Evolutionary conservation across 2,329 filamentous ascomycete species (phyloP), one percentile per base, ranked within the genome.

Genomic region (Xylariaceae sp.): DNA sequence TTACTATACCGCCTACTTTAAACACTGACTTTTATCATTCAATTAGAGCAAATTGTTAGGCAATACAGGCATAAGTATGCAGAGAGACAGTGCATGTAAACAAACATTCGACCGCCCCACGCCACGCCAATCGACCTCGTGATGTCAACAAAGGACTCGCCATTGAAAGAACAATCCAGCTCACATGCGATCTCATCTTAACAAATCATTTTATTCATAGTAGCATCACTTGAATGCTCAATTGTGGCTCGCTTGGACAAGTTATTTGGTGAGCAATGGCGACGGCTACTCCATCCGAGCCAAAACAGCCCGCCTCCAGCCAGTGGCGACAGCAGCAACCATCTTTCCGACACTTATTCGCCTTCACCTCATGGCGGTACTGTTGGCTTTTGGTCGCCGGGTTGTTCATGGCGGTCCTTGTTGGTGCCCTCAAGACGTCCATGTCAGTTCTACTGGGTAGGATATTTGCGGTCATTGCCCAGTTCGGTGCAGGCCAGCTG

Each of bases 371-470:
- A n/a, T 77, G 71, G 60, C 73, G 75, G 13, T 87, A 96, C 65
- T 58, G 80, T 0, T 72, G 75, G 1, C 67, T 82, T 3, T 69
- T 93, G 1, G 40, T 75, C 9, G 64, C 77, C 2, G 88, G 85
- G 1, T 43, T 88, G 0, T 9, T 80, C 3, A 74, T 83, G 1
- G 82, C 89, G 0, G 67, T 84, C 3, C 62, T 82, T 2, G 79
- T 84, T 7, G 89, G 88, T 1, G 78, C 81, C 0, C 74, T 86
- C 10, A 82, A 84, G 48, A 88, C 90, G 0, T 73, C 80, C 1
- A 79, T 89, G 21, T 83, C 91, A 3, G 76, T 92, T 23, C 70
- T 95, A 1, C 81, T 92, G 1, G 92, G 92, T 10, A 80, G 81
- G 43, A 78, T 95, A 6, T 96, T 96, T 66, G 80, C 88, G 24